Conservation (phyloP, 1,284 basidiomycete species). For the Taiwanofungus camphoratus region DNA sequence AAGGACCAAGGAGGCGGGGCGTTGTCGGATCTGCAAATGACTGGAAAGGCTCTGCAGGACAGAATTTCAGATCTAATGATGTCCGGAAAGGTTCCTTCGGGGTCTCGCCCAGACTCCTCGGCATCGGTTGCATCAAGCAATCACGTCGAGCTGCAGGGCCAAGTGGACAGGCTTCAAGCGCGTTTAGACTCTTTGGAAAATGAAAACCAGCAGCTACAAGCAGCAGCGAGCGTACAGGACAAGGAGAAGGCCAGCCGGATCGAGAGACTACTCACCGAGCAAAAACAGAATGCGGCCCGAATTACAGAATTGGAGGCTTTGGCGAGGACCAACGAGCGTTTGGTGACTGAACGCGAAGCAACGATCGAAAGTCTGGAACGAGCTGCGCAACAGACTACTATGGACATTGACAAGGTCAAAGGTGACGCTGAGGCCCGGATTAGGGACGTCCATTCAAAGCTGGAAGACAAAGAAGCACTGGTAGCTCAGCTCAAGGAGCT, state of each 20-base stretch:
- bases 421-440: constrained; percentile 41
- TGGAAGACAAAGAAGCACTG: constrained; percentile 42
- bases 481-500: constrained; percentile 45
- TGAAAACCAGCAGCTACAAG: constrained; percentile 33
- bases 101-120: constrained; percentile 26
- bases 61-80: constrained; percentile 41
- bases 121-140: constrained; percentile 18
- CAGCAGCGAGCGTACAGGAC: constrained; percentile 25
- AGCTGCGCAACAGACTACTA: constrained; percentile 35
- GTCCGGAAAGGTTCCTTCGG: constrained; percentile 24
- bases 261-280: constrained; percentile 38
- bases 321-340: constrained; percentile 39
- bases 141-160: constrained; percentile 28
- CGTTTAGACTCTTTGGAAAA: constrained; percentile 51
- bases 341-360: constrained; percentile 45
- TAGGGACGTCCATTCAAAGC: constrained; percentile 41
- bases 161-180: constrained; percentile 40
- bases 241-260: constrained; percentile 18
- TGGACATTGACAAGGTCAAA: constrained; percentile 41
- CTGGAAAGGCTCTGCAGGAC: constrained; percentile 39
- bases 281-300: constrained; percentile 37
- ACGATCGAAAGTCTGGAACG: constrained; percentile 47
- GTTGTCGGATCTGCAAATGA: constrained; percentile 34
- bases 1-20: constrained; percentile 6
- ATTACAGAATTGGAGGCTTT: constrained; percentile 44